These are phyloP conservation scores for Candida ovalis DNA, from an alignment of 805 yeast genomes.

Conservation along the genomic window DNA sequence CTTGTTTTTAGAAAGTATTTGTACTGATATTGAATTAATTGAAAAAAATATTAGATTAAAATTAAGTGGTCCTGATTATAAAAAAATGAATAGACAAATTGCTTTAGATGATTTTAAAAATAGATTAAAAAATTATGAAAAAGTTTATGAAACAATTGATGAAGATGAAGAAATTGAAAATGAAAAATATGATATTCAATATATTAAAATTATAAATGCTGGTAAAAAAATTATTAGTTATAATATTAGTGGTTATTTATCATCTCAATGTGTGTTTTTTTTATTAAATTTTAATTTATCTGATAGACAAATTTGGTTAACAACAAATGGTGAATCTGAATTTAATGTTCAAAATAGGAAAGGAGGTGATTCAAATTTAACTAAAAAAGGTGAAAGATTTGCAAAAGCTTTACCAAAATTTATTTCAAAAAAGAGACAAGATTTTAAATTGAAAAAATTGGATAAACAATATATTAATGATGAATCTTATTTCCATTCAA, in stretches of 20 bases:
- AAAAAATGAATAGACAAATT: constrained; percentile 71
- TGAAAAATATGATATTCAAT: constrained; percentile 47
- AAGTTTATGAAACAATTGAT: constrained; percentile 86
- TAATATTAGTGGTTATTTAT: constrained; percentile 54
- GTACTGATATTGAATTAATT: constrained; percentile 73
- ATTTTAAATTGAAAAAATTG: constrained; percentile 31
- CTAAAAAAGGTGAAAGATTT: constrained; percentile 28
- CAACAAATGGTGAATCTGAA: constrained; percentile 32
- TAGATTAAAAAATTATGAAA: constrained; percentile 77
- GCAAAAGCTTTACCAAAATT: constrained; percentile 34
- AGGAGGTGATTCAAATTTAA: constrained; percentile 33
- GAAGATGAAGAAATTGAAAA: constrained; percentile 45
- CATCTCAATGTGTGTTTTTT: constrained; percentile 55
- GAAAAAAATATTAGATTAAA: constrained; percentile 83
- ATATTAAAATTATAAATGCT: constrained; percentile 60
- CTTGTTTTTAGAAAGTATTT: constrained; percentile 66
- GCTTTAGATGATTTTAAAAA: constrained; percentile 82
- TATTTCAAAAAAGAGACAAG: constrained; percentile 31
- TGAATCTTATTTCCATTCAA: constrained; percentile 18
- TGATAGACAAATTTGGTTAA: constrained; percentile 36
- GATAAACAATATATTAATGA: constrained; percentile 32
- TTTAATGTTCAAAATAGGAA: constrained; percentile 23
- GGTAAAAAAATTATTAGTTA: constrained; percentile 54
- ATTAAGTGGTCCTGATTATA: constrained; percentile 90
- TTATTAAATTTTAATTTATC: constrained; percentile 38